These are phyloP conservation scores for Nepenthes gracilis DNA, from an alignment of 148 eudicot species.

Conservation along the genomic window DNA sequence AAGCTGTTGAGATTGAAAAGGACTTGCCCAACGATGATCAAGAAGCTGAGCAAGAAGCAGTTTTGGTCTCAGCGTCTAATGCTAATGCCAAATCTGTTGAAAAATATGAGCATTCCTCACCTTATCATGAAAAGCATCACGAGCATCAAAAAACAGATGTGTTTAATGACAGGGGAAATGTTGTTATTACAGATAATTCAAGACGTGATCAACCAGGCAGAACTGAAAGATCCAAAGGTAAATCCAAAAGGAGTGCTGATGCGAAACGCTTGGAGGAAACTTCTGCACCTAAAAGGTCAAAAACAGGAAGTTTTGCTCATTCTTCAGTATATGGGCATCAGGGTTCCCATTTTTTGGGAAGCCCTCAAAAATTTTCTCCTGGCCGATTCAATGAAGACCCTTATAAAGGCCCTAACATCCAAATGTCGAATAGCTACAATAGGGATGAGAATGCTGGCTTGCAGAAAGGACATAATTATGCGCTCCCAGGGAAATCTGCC, in stretches of 20 bases:
- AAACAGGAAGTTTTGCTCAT: constrained; percentile 34
- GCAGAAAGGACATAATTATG: constrained; percentile 25
- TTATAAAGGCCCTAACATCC: constrained; percentile 22
- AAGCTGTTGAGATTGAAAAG: constrained; percentile 53
- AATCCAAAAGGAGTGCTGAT: constrained; percentile 43
- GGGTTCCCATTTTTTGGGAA: constrained; percentile 21
- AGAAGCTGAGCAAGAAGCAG: constrained; percentile 24
- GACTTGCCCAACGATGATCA: constrained; percentile 31
- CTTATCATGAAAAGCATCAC: constrained; percentile 22
- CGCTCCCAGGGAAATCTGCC: constrained; percentile 21
- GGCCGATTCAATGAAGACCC: constrained; percentile 29
- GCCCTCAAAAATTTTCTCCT: constrained; percentile 28
- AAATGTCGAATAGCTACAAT: constrained; percentile 13
- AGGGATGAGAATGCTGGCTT: constrained; percentile 19
- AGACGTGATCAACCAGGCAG: constrained; percentile 26
- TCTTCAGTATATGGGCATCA: constrained; percentile 21
- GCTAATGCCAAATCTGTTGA: constrained; percentile 20
- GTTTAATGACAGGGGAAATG: constrained; percentile 21
- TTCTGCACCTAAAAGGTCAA: constrained; percentile 36
- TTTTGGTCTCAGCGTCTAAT: constrained; percentile 15
- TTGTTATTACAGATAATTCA: constrained; percentile 18
- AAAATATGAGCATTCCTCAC: constrained; percentile 17
- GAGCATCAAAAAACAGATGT: constrained; percentile 15
- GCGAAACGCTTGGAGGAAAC: constrained; percentile 31
- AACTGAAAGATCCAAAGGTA: constrained; percentile 32